Base-by-base conservation (phyloP, 1,139 yeast genomes). In the Taiozyma onychis region DNA sequence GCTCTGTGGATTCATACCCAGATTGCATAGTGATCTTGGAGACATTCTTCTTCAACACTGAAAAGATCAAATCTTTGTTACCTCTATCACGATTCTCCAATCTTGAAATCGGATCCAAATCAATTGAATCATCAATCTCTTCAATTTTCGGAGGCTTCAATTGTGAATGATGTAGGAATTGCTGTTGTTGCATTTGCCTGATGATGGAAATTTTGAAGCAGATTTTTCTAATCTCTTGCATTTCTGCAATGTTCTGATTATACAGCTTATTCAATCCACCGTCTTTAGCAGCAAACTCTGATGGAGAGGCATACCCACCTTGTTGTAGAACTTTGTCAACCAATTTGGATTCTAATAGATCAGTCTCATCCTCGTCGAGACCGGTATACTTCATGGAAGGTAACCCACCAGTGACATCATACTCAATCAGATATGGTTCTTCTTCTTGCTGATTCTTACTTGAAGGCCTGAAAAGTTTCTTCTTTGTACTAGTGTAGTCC, bases 191-290 rank as follows among this genome's bases (percentile, higher is more conserved):
- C 89, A 93, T 85, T 66, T 88, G 96, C 54, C 97, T 76, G 53
- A 95, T 87, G 48, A 91, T 72, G 3, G 95, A 85, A 32, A 95
- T 88, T 65, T 91, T 91, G 69, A 89, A 88, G 65, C 98, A 91
- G 4, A 88, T 76, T 61, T 83, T 86, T 50, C 99, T 74, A 39
- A 95, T 88, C 59, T 88, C 90, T 69, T 91, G 97, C 75, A 93
- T 88, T 58, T 85, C 80, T 5, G 75, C 71, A 47, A 95, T 83
- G 59, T 90, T 93, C 18, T 77, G 77, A 56, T 78, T 74, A 53
- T 88, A 73, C 14, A 81, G 71, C 14, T 77, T 75, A 53, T 83
- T 81, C 50, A 89, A 72, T 0, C 96, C 96, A 27, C 72, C 67
- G 39, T 75, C 72, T 0, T 66, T 65, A 3, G 77, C 64, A 2